Base-by-base conservation (phyloP, 345 rosid species). In the Laguncularia racemosa region DNA sequence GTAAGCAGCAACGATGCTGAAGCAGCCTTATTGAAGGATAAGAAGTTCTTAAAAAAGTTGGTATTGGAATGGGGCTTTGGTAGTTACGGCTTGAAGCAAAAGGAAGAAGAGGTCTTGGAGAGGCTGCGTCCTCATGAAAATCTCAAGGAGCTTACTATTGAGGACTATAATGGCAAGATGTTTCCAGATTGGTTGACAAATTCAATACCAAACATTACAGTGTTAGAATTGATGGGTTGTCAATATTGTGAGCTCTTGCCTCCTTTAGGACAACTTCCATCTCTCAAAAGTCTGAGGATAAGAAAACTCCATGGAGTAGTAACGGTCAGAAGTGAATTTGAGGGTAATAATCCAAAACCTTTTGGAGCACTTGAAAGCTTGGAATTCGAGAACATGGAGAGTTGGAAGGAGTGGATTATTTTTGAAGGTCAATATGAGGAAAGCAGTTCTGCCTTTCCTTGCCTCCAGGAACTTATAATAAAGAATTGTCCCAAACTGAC, bases 161-260 rank as follows among this genome's bases (percentile, higher is more conserved):
- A 45, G 23, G 49, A 60, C 16, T 80, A 73, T 59, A 52, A 68
- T 26, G 81, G 89, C 44, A 46, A 50, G 17, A 48, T 17, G 40
- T 67, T 73, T 53, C 81, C 79, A 17, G 18, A 20, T 3, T 77
- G 80, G 85, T n/a, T 80, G 23, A 73, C 73, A 40, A 20, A 52
- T 50, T 74, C 69, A 21, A 66, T 68, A 58, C 45, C 44, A 13
- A n/a, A 61, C 40, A 57, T 76, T n/a, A 16, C 59, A 3, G 60
- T 60, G 0, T 9, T 80, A 44, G 18, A 44, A 53, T 62, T 80
- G 6, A 52, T 64, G 0, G 61, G 52, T 64, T 80, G 84, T 56
- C 52, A 33, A 43, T 56, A 17, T 40, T 72, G 76, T 67, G 52
- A 58, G 55, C 58, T 63, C 14, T 60, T 80, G 65, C 84, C 84